Evolutionary conservation across 2,329 filamentous ascomycete genomes (phyloP).

Genomic region (Cercospora citrullina): DNA sequence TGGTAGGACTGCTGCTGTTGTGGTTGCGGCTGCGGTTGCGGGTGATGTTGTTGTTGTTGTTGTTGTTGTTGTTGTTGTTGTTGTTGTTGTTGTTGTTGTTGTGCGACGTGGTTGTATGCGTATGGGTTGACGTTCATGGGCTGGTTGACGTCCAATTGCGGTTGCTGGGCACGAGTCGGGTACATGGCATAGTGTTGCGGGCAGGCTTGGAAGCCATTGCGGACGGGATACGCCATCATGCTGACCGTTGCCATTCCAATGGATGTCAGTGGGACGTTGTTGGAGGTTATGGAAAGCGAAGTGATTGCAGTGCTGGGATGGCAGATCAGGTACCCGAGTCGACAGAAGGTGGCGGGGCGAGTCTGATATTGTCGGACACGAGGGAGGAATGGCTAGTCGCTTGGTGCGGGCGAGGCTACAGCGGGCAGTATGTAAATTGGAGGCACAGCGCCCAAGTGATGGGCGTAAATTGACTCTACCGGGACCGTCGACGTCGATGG

Average conservation of each 20-base stretch:
- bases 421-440: constrained; percentile 21
- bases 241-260: constrained; percentile 34
- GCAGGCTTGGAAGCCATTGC: constrained; percentile 32
- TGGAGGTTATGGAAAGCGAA: neutral
- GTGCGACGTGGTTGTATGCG: constrained; percentile 23
- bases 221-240: constrained; percentile 35
- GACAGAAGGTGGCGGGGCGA: constrained; percentile 6
- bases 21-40: constrained; percentile 17
- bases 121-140: constrained; percentile 29
- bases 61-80: constrained; percentile 18
- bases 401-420: constrained; percentile 11
- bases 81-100: constrained; percentile 19
- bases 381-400: neutral
- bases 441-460: constrained; percentile 25
- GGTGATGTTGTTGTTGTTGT: constrained; percentile 16
- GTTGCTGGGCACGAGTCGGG: constrained; percentile 28
- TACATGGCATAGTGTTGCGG: constrained; percentile 35
- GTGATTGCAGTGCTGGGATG: neutral
- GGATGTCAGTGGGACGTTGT: neutral
- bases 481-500: constrained; percentile 21
- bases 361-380: constrained; percentile 17
- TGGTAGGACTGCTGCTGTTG: constrained; percentile 17
- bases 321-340: constrained; percentile 13
- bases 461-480: constrained; percentile 27
- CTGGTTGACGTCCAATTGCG: constrained; percentile 21